Conservation (phyloP, 805 yeast species). For the Danielia oregonensis region DNA sequence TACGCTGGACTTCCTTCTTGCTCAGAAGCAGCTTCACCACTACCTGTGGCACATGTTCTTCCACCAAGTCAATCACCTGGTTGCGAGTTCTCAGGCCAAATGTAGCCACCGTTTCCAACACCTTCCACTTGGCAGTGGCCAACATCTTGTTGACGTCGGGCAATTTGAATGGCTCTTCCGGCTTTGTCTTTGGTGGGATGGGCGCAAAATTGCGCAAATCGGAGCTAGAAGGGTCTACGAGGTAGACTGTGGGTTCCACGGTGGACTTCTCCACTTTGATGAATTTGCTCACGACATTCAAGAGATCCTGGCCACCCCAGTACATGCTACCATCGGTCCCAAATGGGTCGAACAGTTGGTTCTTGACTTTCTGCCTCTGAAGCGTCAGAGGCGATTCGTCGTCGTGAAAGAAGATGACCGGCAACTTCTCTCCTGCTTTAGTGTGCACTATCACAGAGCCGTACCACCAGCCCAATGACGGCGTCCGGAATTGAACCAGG, state of each 20-base stretch:
- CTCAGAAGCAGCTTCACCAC: conserved; percentile 52
- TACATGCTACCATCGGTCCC: conserved; percentile 50
- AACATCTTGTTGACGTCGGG: conserved; percentile 44
- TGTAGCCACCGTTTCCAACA: conserved; percentile 79
- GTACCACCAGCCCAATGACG: conserved; percentile 85
- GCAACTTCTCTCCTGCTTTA: conserved; percentile 62
- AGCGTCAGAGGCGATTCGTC: conserved; percentile 76
- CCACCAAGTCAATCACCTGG: conserved; percentile 62
- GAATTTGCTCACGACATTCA: conserved; percentile 48
- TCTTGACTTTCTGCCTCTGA: conserved; percentile 54
- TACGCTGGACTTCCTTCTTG: conserved; percentile 74
- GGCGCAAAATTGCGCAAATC: conserved; percentile 60
- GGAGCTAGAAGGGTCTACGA: conserved; percentile 73
- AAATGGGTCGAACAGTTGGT: conserved; percentile 73
- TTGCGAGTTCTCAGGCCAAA: conserved; percentile 51
- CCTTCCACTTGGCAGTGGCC: conserved; percentile 77
- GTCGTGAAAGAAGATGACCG: conserved; percentile 90
- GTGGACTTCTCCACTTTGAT: conserved; percentile 66
- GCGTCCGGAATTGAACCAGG: conserved; percentile 80
- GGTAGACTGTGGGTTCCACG: conserved; percentile 65
- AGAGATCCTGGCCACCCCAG: conserved; percentile 91
- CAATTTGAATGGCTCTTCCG: conserved; percentile 18
- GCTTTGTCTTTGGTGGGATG: conserved; percentile 12
- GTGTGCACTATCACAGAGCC: conserved; percentile 82
- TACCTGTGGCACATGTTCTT: conserved; percentile 57